Evolutionary conservation across 2,329 filamentous ascomycete species (phyloP).

Genomic region (Metarhizium album): DNA sequence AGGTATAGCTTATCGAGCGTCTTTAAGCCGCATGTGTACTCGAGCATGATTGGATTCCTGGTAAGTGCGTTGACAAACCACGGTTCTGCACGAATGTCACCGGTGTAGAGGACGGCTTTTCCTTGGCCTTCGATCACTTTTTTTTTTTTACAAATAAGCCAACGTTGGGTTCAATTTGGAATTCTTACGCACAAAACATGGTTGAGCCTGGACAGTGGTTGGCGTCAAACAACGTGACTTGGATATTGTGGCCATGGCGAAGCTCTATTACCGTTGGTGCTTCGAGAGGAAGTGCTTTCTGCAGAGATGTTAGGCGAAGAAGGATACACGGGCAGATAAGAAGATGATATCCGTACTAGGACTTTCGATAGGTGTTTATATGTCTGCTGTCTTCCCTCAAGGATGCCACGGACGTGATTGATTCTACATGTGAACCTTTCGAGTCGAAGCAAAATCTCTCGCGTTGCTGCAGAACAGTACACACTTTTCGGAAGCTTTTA

Average conservation of each 20-base stretch:
- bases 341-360: constrained; percentile 33
- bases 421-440: constrained; percentile 71
- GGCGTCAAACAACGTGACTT: constrained; percentile 78
- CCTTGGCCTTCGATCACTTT: constrained; percentile 61
- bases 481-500: constrained; percentile 34
- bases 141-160: not conserved
- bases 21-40: constrained; percentile 58
- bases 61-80: constrained; percentile 74
- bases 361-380: constrained; percentile 67
- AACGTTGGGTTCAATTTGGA: not conserved
- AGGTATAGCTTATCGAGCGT: constrained; percentile 74
- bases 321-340: not conserved
- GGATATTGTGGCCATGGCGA: constrained; percentile 53
- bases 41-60: constrained; percentile 61
- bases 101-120: constrained; percentile 75
- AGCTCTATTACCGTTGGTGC: constrained; percentile 71
- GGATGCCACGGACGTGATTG: constrained; percentile 66
- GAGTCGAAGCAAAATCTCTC: constrained; percentile 67
- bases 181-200: constrained; percentile 58
- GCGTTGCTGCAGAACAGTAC: constrained; percentile 79
- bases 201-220: constrained; percentile 87
- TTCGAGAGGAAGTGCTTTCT: constrained; percentile 73
- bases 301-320: not conserved
- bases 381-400: constrained; percentile 63
- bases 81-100: constrained; percentile 73